Base-by-base conservation (phyloP, 805 yeast genomes). In the Teunomyces atbi region DNA sequence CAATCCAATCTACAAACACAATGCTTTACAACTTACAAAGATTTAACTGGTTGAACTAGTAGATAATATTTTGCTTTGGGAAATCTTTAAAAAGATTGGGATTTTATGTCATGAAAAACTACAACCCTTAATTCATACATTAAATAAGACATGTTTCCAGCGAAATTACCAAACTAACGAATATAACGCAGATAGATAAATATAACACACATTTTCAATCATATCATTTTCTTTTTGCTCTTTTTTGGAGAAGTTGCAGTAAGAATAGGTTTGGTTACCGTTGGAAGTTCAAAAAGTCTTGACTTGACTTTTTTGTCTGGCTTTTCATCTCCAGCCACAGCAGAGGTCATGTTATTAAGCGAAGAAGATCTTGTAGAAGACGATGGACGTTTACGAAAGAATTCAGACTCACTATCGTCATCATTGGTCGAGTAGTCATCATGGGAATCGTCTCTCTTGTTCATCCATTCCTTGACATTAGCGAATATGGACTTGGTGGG, bases 391-490 rank as follows among this genome's bases (percentile, higher is more conserved):
- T 20, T 36, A 36, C 39, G 39, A 28, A 36, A 36, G 5, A 36
- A 21, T 28, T 40, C 32, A 7, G 27, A 16, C 15, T 49, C 52
- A 13, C 40, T 42, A 28, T 45, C 49, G 20, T 60, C 63, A 33
- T 59, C 62, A 28, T 58, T 54, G 30, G 61, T 54, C 5, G 61
- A 58, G 41, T 59, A 53, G 18, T 64, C 69, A 41, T 65, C 71
- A 47, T 60, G 62, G 15, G 60, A 53, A 18, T 65, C 66, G 44
- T 68, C 74, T 20, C 66, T 52, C 45, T 54, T 51, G 40, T 47
- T 57, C 45, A 71, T 71, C 77, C 77, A 72, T 43, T 62, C 74
- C 54, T 66, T 66, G 38, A 72, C 72, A 51, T 71, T 72, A 23
- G 71, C 71, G 47, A 72, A 55, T 27, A 71, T 56, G 2, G 72